These are phyloP conservation scores for Coemansia furcata DNA, from an alignment of 192 early-diverging fungal genomes.

Conservation along the genomic window DNA sequence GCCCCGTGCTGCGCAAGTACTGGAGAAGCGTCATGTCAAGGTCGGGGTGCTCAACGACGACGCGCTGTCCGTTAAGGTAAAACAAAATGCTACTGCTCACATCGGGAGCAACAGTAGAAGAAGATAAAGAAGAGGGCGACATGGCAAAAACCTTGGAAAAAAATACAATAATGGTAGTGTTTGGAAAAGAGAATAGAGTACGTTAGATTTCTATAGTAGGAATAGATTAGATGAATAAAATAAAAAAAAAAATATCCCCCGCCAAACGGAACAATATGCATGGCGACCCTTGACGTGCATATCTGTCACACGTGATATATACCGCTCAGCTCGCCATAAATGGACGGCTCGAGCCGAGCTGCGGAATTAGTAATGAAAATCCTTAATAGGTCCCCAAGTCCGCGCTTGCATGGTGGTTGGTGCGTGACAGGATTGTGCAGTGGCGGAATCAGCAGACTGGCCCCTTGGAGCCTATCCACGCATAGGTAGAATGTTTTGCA, in stretches of 20 bases:
- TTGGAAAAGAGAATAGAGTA: too few species aligned
- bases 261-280: too few species aligned
- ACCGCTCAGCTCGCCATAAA: background rate
- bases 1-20: constrained; percentile 63
- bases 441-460: background rate
- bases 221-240: too few species aligned
- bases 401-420: background rate
- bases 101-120: background rate
- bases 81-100: constrained; percentile 38
- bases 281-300: too few species aligned
- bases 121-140: background rate
- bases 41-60: constrained; percentile 56
- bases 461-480: background rate
- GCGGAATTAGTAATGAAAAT: background rate
- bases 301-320: background rate
- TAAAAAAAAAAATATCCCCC: too few species aligned
- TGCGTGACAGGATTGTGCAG: background rate
- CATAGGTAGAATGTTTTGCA: background rate
- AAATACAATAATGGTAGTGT: too few species aligned
- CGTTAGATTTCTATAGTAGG: too few species aligned
- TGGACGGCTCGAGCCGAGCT: background rate
- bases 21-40: constrained; percentile 66
- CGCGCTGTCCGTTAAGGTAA: constrained; percentile 61
- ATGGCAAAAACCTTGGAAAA: background rate
- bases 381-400: background rate